Conservation (phyloP, 805 yeast genomes). For the Wickerhamiella kurtzmanii region DNA sequence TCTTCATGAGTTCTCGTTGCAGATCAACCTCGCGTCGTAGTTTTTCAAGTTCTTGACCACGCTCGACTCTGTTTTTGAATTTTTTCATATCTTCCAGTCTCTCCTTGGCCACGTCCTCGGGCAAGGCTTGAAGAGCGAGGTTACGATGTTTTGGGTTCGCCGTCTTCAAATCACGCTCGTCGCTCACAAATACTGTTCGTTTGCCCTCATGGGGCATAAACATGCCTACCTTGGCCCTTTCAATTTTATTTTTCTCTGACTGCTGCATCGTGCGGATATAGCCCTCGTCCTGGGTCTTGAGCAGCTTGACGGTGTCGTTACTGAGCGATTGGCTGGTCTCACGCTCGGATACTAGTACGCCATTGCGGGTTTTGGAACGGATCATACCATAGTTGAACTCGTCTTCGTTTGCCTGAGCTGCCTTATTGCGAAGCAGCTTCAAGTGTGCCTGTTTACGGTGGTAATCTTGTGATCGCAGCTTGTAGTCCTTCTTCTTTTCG, state of each 20-base stretch:
- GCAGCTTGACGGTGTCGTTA: conserved; percentile 62
- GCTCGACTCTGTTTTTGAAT: conserved; percentile 51
- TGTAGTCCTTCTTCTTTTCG: conserved; percentile 85
- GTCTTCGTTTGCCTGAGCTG: conserved; percentile 70
- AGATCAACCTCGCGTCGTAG: conserved; percentile 62
- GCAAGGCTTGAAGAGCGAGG: conserved; percentile 54
- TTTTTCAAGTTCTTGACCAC: conserved; percentile 51
- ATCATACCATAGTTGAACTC: conserved; percentile 95
- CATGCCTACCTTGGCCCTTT: conserved; percentile 33
- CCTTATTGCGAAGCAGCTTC: conserved; percentile 61
- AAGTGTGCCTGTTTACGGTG: conserved; percentile 47
- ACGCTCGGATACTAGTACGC: conserved; percentile 50
- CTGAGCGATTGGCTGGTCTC: conserved; percentile 32
- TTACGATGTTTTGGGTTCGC: conserved; percentile 60
- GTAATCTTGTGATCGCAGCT: conserved; percentile 49
- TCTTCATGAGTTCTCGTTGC: conserved; percentile 81
- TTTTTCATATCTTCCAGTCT: conserved; percentile 29
- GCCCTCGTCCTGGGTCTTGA: conserved; percentile 83
- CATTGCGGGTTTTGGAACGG: conserved; percentile 52
- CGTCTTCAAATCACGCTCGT: conserved; percentile 36
- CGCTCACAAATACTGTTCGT: conserved; percentile 78
- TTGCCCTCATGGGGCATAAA: conserved; percentile 40
- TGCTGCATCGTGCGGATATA: conserved; percentile 68
- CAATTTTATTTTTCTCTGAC: conserved; percentile 53
- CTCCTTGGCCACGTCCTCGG: conserved; percentile 28